phyloP scores from a whole-genome alignment of 352 stramenopile genomes.

The Phytophthora rubi region DNA sequence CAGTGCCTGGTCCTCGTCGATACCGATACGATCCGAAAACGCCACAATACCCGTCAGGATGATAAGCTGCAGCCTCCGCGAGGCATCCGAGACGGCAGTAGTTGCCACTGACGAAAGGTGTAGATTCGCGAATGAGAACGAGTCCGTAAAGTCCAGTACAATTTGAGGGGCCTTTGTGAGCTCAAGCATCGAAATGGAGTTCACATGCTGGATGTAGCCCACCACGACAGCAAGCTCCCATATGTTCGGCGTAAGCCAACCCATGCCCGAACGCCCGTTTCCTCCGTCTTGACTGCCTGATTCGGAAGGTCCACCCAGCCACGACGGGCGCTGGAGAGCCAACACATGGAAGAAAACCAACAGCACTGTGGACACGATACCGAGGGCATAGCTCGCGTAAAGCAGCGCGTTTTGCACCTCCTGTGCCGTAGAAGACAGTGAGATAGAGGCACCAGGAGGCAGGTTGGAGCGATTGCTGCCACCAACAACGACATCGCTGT shows the following conservation, averaged over 20 bases:
- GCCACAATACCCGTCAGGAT: constrained; percentile 77
- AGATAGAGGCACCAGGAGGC: constrained; percentile 63
- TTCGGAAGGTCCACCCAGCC: constrained; percentile 40
- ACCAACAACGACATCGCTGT: constrained; percentile 50
- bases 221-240: constrained; percentile 72
- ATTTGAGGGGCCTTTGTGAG: constrained; percentile 79
- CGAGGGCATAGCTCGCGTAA: constrained; percentile 55
- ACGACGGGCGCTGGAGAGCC: constrained; percentile 48
- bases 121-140: constrained; percentile 76
- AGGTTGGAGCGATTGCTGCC: constrained; percentile 57
- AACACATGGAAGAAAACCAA: constrained; percentile 69
- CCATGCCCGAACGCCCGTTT: constrained; percentile 28
- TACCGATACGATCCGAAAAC: constrained; percentile 69
- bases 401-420: constrained; percentile 58
- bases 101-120: constrained; percentile 53
- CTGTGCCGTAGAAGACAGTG: constrained; percentile 49
- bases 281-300: constrained; percentile 18
- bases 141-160: constrained; percentile 77
- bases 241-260: constrained; percentile 64
- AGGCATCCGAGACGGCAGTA: constrained; percentile 32
- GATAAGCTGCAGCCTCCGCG: constrained; percentile 48
- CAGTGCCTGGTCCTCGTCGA: constrained; percentile 58
- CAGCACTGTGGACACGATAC: constrained; percentile 51
- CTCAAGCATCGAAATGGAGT: constrained; percentile 76
- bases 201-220: constrained; percentile 76